phyloP scores from a whole-genome alignment of 352 stramenopile genomes.

The Pythium utonaiense region DNA sequence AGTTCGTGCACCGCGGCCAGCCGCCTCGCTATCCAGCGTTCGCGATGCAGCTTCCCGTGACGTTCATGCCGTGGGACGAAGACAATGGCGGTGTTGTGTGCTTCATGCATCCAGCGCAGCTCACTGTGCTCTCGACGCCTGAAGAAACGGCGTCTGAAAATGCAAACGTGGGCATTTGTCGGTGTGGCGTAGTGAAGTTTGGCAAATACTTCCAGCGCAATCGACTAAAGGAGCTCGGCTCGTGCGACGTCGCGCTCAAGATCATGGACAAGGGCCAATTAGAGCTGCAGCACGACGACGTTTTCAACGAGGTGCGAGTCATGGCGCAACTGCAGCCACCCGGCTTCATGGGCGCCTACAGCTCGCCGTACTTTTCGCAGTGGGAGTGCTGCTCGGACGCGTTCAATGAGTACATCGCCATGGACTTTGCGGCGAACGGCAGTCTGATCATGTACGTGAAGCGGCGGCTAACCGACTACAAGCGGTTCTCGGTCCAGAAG shows the following conservation, averaged over 20 bases:
- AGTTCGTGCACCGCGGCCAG: constrained; percentile 59
- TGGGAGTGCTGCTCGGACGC: constrained; percentile 68
- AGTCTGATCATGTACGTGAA: constrained; percentile 68
- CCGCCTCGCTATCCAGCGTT: constrained; percentile 71
- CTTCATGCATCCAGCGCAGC: constrained; percentile 50
- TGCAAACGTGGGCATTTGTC: constrained; percentile 57
- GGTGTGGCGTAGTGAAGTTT: constrained; percentile 69
- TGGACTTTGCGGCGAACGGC: constrained; percentile 68
- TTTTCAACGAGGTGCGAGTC: constrained; percentile 74
- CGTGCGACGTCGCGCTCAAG: constrained; percentile 70
- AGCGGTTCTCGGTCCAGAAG: constrained; percentile 52
- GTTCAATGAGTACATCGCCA: constrained; percentile 79
- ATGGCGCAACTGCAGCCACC: constrained; percentile 73
- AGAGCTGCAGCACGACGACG: constrained; percentile 66
- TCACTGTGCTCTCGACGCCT: constrained; percentile 34
- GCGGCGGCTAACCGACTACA: constrained; percentile 60
- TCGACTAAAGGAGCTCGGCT: constrained; percentile 20
- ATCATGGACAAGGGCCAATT: constrained; percentile 72
- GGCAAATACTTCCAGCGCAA: constrained; percentile 70
- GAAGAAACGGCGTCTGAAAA: constrained; percentile 45
- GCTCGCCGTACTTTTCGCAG: constrained; percentile 61
- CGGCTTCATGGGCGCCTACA: constrained; percentile 53
- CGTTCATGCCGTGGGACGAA: constrained; percentile 67
- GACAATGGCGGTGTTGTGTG: constrained; percentile 61
- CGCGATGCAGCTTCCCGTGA: constrained; percentile 56